Conservation (phyloP, 192 early-diverging fungal species). For the Thamnidium elegans region DNA sequence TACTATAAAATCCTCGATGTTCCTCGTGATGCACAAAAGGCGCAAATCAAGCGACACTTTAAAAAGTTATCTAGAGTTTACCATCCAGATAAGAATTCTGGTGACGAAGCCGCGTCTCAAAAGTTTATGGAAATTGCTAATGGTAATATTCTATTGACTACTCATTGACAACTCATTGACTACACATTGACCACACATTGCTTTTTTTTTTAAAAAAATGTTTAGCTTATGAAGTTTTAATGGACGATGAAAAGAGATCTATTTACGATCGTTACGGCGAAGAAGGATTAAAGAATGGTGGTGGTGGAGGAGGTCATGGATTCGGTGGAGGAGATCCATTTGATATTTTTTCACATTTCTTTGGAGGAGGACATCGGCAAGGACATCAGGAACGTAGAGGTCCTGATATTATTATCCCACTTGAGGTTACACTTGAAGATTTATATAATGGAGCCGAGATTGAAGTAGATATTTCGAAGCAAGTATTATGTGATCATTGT, state of each 20-base stretch:
- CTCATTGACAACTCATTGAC: conserved; percentile 31
- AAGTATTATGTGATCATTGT: conserved; percentile 90
- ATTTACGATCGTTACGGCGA: conserved; percentile 97
- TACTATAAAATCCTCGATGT: conserved; percentile 72
- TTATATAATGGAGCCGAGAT: conserved; percentile 81
- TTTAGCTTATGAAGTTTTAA: conserved; percentile 93
- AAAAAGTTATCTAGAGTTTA: conserved; percentile 85
- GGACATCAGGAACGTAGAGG: conserved; percentile 71
- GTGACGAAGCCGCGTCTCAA: conserved; percentile 22
- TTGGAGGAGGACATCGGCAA: conserved; percentile 43
- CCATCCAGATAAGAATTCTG: conserved; percentile 87
- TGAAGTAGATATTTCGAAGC: conserved; percentile 67
- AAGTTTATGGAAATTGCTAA: conserved; percentile 25
- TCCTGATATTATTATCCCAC: conserved; percentile 68
- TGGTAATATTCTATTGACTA: conserved; percentile 33
- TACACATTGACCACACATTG: conserved; percentile 45
- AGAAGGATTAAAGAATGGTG: conserved; percentile 84
- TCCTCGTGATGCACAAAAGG: conserved; percentile 69
- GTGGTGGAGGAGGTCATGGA: conserved; percentile 44
- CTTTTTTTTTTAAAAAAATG: conserved; percentile 75
- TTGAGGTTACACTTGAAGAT: conserved; percentile 89
- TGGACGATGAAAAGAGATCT: conserved; percentile 86
- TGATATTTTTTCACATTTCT: conserved; percentile 95
- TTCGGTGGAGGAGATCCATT: conserved; percentile 86
- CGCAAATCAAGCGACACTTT: conserved; percentile 94